A percentile compares a stretch with the other conserved stretches of the same genome.
Conservation (phyloP, 2,329 filamentous ascomycete genomes). For the Aspergillus fumigatiaffinis region DNA sequence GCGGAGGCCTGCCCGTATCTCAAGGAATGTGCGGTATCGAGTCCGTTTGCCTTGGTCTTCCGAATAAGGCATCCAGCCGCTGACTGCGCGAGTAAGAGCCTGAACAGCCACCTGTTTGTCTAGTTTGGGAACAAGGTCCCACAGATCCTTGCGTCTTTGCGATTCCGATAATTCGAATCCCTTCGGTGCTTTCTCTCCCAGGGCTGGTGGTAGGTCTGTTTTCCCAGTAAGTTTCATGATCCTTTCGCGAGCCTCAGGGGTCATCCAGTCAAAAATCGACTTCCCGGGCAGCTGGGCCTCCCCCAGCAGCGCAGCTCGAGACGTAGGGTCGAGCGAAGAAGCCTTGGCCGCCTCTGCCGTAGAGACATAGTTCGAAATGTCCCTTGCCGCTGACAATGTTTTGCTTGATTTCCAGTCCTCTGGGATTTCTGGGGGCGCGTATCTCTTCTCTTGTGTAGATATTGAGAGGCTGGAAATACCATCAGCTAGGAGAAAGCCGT, state of each 20-base stretch:
- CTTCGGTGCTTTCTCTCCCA: conserved; percentile 66
- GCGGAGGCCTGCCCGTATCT: conserved; percentile 65
- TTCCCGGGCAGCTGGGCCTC: conserved; percentile 81
- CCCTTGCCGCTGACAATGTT: conserved; percentile 33
- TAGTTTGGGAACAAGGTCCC: conserved; percentile 59
- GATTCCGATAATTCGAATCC: conserved; percentile 61
- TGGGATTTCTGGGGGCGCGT: conserved; percentile 42
- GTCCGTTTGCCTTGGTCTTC: conserved; percentile 74
- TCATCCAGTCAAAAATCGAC: conserved; percentile 92
- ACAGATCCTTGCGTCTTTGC: conserved; percentile 57
- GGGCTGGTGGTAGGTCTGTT: conserved; percentile 69
- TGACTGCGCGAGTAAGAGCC: conserved; percentile 61
- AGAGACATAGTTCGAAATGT: conserved; percentile 54
- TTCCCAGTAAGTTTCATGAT: conserved; percentile 74
- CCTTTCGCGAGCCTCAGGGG: conserved; percentile 69
- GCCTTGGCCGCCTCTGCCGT: conserved; percentile 73
- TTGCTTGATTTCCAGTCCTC: conserved; percentile 68
- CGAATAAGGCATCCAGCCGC: conserved; percentile 75
- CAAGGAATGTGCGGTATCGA: conserved; percentile 80
- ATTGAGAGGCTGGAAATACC: conserved; percentile 47
- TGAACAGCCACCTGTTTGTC: conserved; percentile 65
- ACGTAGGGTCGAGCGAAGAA: conserved; percentile 69
- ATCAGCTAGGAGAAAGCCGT: conserved; percentile 72
- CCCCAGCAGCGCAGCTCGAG: conserved; percentile 74
- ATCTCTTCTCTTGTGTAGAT: conserved; percentile 42